Evolutionary conservation across 2,329 filamentous ascomycete genomes (phyloP), one percentile per base, ranked within the genome.

Genomic region (Acarospora socialis): DNA sequence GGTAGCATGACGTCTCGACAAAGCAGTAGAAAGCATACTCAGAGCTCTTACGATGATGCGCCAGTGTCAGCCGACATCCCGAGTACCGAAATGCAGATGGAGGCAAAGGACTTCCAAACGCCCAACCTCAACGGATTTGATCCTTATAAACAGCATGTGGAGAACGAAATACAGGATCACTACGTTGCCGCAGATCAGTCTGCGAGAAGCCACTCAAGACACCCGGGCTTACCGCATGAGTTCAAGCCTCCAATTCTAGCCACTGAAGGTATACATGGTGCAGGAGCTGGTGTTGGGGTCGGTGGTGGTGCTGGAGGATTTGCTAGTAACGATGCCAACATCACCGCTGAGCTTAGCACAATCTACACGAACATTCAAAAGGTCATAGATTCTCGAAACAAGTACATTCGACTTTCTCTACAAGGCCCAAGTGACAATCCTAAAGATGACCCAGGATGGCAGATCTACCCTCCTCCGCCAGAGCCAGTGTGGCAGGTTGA

Each of bases 361-460:
- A 94, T 98, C 43, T 94, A 92, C 47, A 77, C 75, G 42, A 92
- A 90, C 44, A 83, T 98, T 34, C 81, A 92, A 52, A 78, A 79
- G 43, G 73, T 95, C n/a, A 58, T 94, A 27, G 82, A 94, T 45
- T 65, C 86, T 23, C 74, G 90, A 38, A 77, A 84, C 52, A 92
- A 83, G 47, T 98, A 95, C 55, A 81, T 95, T 32, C 64, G 72
- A 1, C 57, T 94, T 10, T 95, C 90, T 0, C 62, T 86, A 13
- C 90, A 98, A 50, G 70, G 79, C 7, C 68, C 77, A 5, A 68
- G 72, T 8, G 82, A 93, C 50, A 94, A 95, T 44, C 90, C 90
- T 1, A 83, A 83, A 46, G 84, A 95, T 51, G 71, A 79, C 12
- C 68, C 76, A 1, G 69, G 65, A 30, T 98, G 87, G 87, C 67